Conservation (phyloP, 495 filamentous ascomycete species). For the Coniosporium apollinis region DNA sequence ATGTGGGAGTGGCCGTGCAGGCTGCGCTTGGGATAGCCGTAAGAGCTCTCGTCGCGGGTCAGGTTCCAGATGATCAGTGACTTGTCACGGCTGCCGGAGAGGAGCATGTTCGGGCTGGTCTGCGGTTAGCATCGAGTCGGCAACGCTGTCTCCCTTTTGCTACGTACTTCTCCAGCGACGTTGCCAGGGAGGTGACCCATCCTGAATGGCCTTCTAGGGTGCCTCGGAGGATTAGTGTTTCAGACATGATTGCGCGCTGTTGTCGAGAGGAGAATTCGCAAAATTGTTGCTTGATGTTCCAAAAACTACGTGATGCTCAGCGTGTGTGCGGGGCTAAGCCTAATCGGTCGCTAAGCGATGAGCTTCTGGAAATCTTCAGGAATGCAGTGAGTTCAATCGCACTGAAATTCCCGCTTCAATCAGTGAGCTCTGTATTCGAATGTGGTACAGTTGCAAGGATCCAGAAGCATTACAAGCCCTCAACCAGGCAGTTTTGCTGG, state of each 20-base stretch:
- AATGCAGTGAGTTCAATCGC: no score
- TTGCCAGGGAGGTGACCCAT: conserved; percentile 80
- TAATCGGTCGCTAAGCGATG: no score
- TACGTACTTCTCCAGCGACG: conserved; percentile 93
- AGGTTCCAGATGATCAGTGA: conserved; percentile 99
- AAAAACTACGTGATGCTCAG: no score
- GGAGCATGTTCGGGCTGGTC: conserved; percentile 94
- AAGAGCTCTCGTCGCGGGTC: conserved; percentile 91
- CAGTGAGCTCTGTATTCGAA: no score
- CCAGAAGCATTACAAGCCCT: no score
- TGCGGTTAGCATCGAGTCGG: conserved; percentile 12
- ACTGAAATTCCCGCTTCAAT: no score
- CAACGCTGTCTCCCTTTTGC: neutral
- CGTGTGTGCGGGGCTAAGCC: no score
- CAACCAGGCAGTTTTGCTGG: no score
- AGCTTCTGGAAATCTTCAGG: no score
- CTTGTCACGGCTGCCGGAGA: conserved; percentile 94
- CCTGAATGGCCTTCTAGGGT: conserved; percentile 91
- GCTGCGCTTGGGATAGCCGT: conserved; percentile 96
- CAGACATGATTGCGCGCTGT: conserved; percentile 46
- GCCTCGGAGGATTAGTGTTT: conserved; percentile 93
- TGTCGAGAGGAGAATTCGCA: no score
- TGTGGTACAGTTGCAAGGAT: no score
- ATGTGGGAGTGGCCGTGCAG: conserved; percentile 99
- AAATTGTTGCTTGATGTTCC: no score